phyloP scores from a whole-genome alignment of 495 filamentous ascomycete species.

The Astrothelium macrocarpum region DNA sequence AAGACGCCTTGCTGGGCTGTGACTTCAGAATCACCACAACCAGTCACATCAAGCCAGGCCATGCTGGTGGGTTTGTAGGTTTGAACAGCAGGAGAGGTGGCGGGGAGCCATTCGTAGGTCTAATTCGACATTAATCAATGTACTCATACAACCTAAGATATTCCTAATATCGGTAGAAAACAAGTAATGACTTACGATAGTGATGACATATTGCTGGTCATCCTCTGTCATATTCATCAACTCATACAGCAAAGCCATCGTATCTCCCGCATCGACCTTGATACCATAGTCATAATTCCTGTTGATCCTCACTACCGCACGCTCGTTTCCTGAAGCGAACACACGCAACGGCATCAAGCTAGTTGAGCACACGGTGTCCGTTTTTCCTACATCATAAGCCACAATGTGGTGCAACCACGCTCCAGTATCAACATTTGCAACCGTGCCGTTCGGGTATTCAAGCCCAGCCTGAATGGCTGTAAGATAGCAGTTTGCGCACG shows the following conservation, averaged over 20 bases:
- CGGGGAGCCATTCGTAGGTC: not conserved
- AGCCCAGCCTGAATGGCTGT: conserved; percentile 19
- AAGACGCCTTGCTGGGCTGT: not conserved
- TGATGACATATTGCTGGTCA: not conserved
- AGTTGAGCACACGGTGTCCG: not conserved
- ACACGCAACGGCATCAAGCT: not conserved
- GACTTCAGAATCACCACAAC: not conserved
- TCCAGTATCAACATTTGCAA: conserved; percentile 23
- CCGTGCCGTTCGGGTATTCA: conserved; percentile 23
- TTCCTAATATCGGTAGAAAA: not conserved
- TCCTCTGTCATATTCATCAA: not conserved
- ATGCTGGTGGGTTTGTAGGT: conserved; percentile 1
- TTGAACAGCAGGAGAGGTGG: not conserved
- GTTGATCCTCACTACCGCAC: not conserved
- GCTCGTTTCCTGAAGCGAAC: not conserved
- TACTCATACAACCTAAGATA: not conserved
- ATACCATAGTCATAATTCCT: not conserved
- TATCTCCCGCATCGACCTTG: not conserved
- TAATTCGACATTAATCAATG: not conserved
- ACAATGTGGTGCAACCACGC: conserved; percentile 24
- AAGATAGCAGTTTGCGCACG: conserved; percentile 26
- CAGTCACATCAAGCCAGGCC: not conserved
- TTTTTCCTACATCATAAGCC: not conserved
- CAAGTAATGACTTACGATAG: not conserved
- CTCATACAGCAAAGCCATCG: not conserved